Conservation (phyloP, 2,329 filamentous ascomycete species). For the Scleromitrula shiraiana region DNA sequence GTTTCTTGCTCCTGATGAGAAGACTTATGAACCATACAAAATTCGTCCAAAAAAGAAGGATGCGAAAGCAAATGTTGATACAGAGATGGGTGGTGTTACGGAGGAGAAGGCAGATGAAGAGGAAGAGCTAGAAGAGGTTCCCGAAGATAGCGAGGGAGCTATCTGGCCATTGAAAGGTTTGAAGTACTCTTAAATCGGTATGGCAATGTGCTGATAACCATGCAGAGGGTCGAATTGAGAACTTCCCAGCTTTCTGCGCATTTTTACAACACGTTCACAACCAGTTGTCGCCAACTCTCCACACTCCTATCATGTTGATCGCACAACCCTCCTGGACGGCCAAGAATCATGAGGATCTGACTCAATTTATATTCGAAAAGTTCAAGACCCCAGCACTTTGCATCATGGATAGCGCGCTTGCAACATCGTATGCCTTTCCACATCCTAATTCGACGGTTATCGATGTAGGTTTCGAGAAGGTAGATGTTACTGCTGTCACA, state of each 20-base stretch:
- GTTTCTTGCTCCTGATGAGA: constrained; percentile 71
- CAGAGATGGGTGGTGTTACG: constrained; percentile 26
- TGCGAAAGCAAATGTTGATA: constrained; percentile 27
- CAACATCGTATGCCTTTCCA: constrained; percentile 76
- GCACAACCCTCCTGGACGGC: constrained; percentile 85
- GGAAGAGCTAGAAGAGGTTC: constrained; percentile 44
- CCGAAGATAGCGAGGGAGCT: constrained; percentile 78
- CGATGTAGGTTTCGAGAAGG: constrained; percentile 87
- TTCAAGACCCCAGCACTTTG: constrained; percentile 90
- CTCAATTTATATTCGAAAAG: constrained; percentile 94
- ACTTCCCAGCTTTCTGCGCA: constrained; percentile 91
- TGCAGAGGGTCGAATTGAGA: constrained; percentile 68
- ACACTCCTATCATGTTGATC: constrained; percentile 88
- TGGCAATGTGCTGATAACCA: constrained; percentile 6
- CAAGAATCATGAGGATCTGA: constrained; percentile 77
- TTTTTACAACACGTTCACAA: constrained; percentile 89
- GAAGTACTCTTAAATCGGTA: constrained; percentile 5
- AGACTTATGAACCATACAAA: constrained; percentile 74
- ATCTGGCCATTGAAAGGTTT: constrained; percentile 71
- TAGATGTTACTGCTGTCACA: constrained; percentile 82
- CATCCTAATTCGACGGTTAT: constrained; percentile 73
- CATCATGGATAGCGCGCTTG: constrained; percentile 80
- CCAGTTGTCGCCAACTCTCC: constrained; percentile 81
- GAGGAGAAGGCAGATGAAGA: constrained; percentile 37
- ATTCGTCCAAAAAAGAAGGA: constrained; percentile 58